Evolutionary conservation across 1,284 basidiomycete species (phyloP).

Genomic region (Microbotryum intermedium): DNA sequence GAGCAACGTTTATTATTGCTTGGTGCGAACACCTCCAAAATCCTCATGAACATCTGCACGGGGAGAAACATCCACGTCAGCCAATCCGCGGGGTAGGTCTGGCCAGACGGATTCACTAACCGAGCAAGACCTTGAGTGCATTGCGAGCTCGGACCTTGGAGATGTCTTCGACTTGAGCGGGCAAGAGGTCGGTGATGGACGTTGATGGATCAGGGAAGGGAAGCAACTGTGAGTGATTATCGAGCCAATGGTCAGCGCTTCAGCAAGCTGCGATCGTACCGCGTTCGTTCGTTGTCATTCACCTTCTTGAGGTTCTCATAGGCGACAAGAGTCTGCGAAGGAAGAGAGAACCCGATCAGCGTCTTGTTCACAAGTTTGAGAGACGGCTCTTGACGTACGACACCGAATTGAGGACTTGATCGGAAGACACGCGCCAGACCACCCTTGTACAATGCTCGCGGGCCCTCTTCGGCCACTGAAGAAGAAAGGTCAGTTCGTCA

Average conservation of each 20-base stretch:
- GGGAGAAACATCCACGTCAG: conserved; percentile 10
- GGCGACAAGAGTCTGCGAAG: conserved; percentile 85
- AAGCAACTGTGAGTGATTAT: conserved; percentile 38
- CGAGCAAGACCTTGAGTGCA: conserved; percentile 49
- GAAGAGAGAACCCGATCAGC: conserved; percentile 34
- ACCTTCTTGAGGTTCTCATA: conserved; percentile 68
- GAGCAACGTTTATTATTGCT: too few relatives aligned
- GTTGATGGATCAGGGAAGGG: conserved; percentile 42
- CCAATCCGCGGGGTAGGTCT: neutral
- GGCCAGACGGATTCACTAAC: neutral
- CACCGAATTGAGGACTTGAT: conserved; percentile 46
- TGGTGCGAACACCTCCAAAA: conserved; percentile 3
- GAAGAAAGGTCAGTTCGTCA: neutral
- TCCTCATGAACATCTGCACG: conserved; percentile 14
- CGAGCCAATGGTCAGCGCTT: too few relatives aligned
- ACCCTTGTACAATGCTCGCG: conserved; percentile 88
- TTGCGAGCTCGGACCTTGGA: conserved; percentile 80
- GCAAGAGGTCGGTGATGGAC: conserved; percentile 55
- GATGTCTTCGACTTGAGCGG: conserved; percentile 63
- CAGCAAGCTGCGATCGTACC: too few relatives aligned
- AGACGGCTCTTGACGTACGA: conserved; percentile 1
- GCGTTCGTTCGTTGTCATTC: too few relatives aligned
- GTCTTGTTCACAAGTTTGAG: neutral
- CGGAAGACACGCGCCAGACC: conserved; percentile 82
- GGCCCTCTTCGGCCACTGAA: conserved; percentile 60